Percentiles rank a stretch among this genome's conserved stretches.
Conservation (phyloP, 2,329 filamentous ascomycete genomes). For the Alternaria sp. region DNA sequence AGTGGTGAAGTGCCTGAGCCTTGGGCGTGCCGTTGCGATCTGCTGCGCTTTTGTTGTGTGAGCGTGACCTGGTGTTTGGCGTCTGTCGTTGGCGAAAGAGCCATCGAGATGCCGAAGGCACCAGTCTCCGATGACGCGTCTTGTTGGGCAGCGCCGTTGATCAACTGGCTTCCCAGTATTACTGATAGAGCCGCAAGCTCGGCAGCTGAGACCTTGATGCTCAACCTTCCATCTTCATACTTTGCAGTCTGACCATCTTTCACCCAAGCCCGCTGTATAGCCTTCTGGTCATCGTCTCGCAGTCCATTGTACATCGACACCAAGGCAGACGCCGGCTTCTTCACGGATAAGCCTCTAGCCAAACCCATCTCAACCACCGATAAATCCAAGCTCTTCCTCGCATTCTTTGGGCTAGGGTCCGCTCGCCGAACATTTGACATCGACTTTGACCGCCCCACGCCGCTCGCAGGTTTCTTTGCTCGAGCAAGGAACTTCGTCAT, state of each 20-base stretch:
- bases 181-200: slow-evolving; percentile 40
- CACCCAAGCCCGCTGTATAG: slow-evolving; percentile 28
- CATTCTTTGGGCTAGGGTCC: slow-evolving; percentile 13
- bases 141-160: slow-evolving; percentile 1
- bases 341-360: slow-evolving; percentile 23
- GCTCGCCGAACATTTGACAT: slow-evolving; percentile 17
- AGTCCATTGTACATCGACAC: slow-evolving; percentile 20
- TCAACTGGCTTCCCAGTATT: slow-evolving; percentile 33
- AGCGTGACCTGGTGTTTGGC: slow-evolving; percentile 31
- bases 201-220: slow-evolving; percentile 23
- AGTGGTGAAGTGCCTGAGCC: slow-evolving; percentile 38
- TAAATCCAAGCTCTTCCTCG: slow-evolving; percentile 27
- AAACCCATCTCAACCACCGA: slow-evolving; percentile 21
- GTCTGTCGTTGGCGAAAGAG: slow-evolving; percentile 6
- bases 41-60: slow-evolving; percentile 28
- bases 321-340: slow-evolving; percentile 16
- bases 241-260: slow-evolving; percentile 31
- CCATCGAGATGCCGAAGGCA: slow-evolving; percentile 39
- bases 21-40: slow-evolving; percentile 27
- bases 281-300: slow-evolving; percentile 2
- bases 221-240: slow-evolving; percentile 17
- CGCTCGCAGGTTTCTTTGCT: slow-evolving; percentile 14
- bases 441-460: slow-evolving; percentile 25
- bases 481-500: slow-evolving; percentile 32
- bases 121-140: slow-evolving; percentile 16